Conservation (phyloP, 2,329 filamentous ascomycete species). For the Fusarium brachygibbosum region DNA sequence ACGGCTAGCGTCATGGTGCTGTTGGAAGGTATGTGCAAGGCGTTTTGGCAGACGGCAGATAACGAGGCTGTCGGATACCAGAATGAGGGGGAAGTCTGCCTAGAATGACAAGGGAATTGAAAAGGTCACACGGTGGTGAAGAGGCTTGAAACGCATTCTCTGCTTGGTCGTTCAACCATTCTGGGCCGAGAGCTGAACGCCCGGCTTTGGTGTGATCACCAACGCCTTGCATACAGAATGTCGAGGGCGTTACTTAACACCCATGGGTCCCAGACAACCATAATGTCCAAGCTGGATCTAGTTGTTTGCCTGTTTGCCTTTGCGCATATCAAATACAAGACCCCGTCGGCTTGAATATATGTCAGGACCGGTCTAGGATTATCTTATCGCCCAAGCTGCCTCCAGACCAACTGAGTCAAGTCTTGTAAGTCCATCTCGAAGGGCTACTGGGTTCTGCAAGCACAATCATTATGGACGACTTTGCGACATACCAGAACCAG, state of each 20-base stretch:
- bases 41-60: constrained; percentile 35
- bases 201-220: constrained; percentile 41
- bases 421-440: not conserved
- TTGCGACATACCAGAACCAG: constrained; percentile 40
- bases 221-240: constrained; percentile 15
- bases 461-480: constrained; percentile 48
- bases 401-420: not conserved
- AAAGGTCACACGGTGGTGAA: constrained; percentile 38
- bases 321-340: constrained; percentile 2
- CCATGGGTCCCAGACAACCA: constrained; percentile 28
- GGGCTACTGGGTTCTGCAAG: constrained; percentile 1
- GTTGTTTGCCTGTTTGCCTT: constrained; percentile 13
- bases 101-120: constrained; percentile 4
- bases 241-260: constrained; percentile 46
- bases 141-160: constrained; percentile 24
- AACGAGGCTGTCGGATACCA: constrained; percentile 30
- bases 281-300: not conserved
- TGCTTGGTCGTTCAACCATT: constrained; percentile 17
- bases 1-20: constrained; percentile 18
- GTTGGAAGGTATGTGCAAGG: constrained; percentile 38
- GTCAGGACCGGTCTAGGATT: constrained; percentile 17
- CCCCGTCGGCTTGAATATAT: constrained; percentile 5
- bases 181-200: constrained; percentile 34
- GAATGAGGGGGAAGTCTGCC: constrained; percentile 36
- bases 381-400: constrained; percentile 6